phyloP scores from a whole-genome alignment of 768 basidiomycete species.

The Lactifluus piperatus region DNA sequence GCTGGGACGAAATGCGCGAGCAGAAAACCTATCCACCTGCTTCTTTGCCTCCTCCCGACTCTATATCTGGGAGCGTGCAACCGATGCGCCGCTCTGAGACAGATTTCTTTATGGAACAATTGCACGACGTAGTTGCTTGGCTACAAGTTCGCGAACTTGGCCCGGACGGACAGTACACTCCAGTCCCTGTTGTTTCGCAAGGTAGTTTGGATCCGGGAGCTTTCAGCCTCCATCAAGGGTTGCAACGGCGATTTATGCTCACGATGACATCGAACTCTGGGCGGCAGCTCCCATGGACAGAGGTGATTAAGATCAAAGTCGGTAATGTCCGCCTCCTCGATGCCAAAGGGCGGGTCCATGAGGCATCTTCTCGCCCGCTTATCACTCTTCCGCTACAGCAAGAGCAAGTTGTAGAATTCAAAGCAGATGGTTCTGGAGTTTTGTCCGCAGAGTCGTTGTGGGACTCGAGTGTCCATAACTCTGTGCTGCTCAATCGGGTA shows the following conservation, averaged over 20 bases:
- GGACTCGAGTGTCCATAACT: slow-evolving; percentile 92
- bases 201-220: slow-evolving; percentile 72
- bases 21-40: slow-evolving; percentile 39
- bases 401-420: slow-evolving; percentile 67
- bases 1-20: slow-evolving; percentile 92
- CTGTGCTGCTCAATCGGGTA: slow-evolving; percentile 75
- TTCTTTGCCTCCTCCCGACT: slow-evolving; percentile 28
- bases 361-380: slow-evolving; percentile 61
- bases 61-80: slow-evolving; percentile 37
- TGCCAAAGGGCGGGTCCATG: slow-evolving; percentile 71
- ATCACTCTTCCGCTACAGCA: slow-evolving; percentile 67
- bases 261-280: slow-evolving; percentile 84
- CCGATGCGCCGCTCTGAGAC: slow-evolving; percentile 88
- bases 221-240: slow-evolving; percentile 86
- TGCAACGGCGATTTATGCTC: slow-evolving; percentile 76
- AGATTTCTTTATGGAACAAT: slow-evolving; percentile 81
- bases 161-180: slow-evolving; percentile 73
- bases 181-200: slow-evolving; percentile 75
- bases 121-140: slow-evolving; percentile 86
- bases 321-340: slow-evolving; percentile 84
- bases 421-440: slow-evolving; percentile 71
- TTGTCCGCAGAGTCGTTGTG: slow-evolving; percentile 69
- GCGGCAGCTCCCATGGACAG: slow-evolving; percentile 79
- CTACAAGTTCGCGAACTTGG: slow-evolving; percentile 82
- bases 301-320: slow-evolving; percentile 63